These are phyloP conservation scores for Candida ponderosae DNA, from an alignment of 805 yeast genomes.

Conservation along the genomic window DNA sequence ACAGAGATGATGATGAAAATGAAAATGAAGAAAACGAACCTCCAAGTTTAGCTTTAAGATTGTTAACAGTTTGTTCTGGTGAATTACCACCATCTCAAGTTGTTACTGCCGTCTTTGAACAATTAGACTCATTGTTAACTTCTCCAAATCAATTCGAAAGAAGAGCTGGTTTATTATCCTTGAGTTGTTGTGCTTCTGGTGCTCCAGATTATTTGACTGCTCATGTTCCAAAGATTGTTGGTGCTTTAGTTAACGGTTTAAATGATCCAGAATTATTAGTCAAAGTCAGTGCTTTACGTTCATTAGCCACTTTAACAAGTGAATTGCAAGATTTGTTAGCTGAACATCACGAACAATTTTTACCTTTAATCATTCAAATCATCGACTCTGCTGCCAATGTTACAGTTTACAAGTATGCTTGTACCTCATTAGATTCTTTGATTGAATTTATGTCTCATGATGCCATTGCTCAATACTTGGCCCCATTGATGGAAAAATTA, in stretches of 20 bases:
- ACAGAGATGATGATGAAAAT: constrained; percentile 79
- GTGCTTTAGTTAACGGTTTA: constrained; percentile 67
- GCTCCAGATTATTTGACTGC: constrained; percentile 87
- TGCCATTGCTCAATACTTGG: constrained; percentile 73
- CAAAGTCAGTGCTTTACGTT: constrained; percentile 77
- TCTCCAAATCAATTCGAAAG: constrained; percentile 69
- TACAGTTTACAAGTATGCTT: constrained; percentile 83
- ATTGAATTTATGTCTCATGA: constrained; percentile 88
- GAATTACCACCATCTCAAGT: constrained; percentile 93
- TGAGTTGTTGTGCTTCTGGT: constrained; percentile 82
- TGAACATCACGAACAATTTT: constrained; percentile 69
- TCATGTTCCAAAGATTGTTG: constrained; percentile 67
- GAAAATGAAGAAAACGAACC: constrained; percentile 91
- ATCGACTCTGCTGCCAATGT: constrained; percentile 81
- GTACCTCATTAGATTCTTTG: constrained; percentile 84
- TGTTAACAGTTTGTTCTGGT: constrained; percentile 68
- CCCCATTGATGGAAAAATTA: constrained; percentile 84
- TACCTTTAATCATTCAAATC: constrained; percentile 81
- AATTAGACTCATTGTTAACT: constrained; percentile 46
- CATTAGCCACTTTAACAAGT: constrained; percentile 68
- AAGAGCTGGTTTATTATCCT: constrained; percentile 77
- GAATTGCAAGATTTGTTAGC: constrained; percentile 84
- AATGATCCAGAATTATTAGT: constrained; percentile 70
- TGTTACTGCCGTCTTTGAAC: constrained; percentile 67
- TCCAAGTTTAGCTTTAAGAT: constrained; percentile 66